Evolutionary conservation across 768 basidiomycete genomes (phyloP).

Genomic region (Lentinula sp.): DNA sequence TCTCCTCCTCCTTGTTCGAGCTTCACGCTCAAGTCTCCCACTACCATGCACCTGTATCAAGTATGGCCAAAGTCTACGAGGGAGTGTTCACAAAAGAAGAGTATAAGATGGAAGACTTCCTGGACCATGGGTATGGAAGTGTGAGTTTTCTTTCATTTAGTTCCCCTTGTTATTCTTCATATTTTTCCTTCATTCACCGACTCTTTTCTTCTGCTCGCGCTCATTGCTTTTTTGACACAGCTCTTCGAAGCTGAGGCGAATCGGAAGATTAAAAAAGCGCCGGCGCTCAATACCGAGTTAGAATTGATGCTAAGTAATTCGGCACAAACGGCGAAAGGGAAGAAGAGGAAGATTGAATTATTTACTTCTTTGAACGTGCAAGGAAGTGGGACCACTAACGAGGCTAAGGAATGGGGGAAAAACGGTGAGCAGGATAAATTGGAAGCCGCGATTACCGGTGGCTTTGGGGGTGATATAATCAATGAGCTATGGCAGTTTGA

Average conservation of each 20-base stretch:
- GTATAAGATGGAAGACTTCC: conserved; percentile 91
- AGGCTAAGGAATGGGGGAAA: too few species aligned
- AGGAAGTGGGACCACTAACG: too few species aligned
- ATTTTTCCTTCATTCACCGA: neutral
- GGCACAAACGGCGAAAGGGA: neutral
- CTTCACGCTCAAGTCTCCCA: conserved; percentile 72
- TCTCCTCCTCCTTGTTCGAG: conserved; percentile 93
- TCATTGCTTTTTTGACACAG: conserved; percentile 29
- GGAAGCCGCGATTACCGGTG: too few species aligned
- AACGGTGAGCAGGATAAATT: too few species aligned
- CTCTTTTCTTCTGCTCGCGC: neutral
- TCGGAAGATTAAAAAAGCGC: conserved; percentile 78
- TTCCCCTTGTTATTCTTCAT: neutral
- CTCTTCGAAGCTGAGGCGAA: conserved; percentile 81
- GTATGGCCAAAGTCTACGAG: conserved; percentile 76
- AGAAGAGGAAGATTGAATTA: neutral
- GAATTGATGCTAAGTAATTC: conserved; percentile 3
- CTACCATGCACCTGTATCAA: conserved; percentile 85
- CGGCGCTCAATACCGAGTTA: conserved; percentile 42
- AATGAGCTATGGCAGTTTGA: neutral
- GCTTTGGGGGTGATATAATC: neutral
- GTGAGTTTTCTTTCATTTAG: conserved; percentile 32
- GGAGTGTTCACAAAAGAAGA: conserved; percentile 91
- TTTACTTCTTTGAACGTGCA: neutral
- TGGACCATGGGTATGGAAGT: conserved; percentile 89